Conservation (phyloP, 192 early-diverging fungal genomes). For the Coemansia sp. region DNA sequence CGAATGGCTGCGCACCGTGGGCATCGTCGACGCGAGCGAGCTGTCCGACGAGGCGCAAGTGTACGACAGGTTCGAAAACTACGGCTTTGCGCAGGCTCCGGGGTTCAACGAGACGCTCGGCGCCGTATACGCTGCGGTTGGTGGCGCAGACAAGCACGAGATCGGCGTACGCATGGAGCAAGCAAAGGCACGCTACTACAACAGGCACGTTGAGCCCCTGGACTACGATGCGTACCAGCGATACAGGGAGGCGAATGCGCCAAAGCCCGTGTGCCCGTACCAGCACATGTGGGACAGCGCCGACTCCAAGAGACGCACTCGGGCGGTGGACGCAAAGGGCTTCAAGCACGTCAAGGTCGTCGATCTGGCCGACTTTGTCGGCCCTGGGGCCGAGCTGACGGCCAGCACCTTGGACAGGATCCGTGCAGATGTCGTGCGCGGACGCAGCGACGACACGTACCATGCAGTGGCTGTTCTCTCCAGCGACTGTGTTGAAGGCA, state of each 20-base stretch:
- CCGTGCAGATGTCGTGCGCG: constrained; percentile 6
- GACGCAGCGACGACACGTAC: constrained; percentile 11
- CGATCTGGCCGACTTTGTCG: constrained; percentile 26
- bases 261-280: constrained; percentile 44
- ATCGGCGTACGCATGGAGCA: constrained; percentile 36
- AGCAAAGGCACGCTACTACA: constrained; percentile 45
- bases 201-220: constrained; percentile 18
- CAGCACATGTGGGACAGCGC: constrained; percentile 46
- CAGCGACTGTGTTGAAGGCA: background rate
- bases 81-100: constrained; percentile 34
- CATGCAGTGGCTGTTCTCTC: constrained; percentile 31
- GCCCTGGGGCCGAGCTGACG: constrained; percentile 9
- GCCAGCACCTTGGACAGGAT: constrained; percentile 12
- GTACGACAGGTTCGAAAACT: constrained; percentile 40
- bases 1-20: constrained; percentile 43
- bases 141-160: constrained; percentile 16
- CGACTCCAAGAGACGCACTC: background rate
- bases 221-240: constrained; percentile 23
- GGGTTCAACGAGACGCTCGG: constrained; percentile 39
- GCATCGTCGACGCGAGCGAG: constrained; percentile 18
- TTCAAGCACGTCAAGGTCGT: constrained; percentile 25
- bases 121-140: constrained; percentile 15
- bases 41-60: constrained; percentile 3
- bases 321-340: constrained; percentile 8
- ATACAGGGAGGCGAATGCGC: constrained; percentile 20